phyloP scores from a whole-genome alignment of 306 rosid species.

The Quercus parvula region DNA sequence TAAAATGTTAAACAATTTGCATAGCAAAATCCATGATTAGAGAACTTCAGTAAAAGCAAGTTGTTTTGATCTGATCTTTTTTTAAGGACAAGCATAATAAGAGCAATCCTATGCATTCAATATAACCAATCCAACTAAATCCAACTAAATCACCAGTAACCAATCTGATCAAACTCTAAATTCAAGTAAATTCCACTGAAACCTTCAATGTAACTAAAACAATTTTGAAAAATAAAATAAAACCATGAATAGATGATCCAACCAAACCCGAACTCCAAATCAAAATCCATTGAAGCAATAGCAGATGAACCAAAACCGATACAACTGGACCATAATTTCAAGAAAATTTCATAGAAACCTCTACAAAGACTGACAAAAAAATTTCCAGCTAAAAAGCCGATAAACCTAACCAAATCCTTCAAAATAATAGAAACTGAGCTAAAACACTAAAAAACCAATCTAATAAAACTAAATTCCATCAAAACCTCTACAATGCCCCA shows the following conservation, averaged over 20 bases:
- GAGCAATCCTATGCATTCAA: not conserved
- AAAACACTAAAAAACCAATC: not conserved
- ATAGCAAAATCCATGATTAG: not conserved
- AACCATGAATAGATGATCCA: not conserved
- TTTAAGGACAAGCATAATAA: not conserved
- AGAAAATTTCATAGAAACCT: not conserved
- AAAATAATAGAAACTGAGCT: not conserved
- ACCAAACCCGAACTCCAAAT: not conserved
- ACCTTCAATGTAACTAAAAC: not conserved
- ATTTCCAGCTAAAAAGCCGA: not conserved
- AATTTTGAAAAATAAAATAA: not conserved
- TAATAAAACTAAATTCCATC: not conserved
- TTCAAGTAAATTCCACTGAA: not conserved
- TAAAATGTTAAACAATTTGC: not conserved
- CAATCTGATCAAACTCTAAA: not conserved
- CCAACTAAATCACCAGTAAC: not conserved
- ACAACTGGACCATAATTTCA: not conserved
- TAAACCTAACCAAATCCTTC: not conserved
- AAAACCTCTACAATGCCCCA: not conserved
- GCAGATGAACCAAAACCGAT: not conserved
- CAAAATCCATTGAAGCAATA: not conserved
- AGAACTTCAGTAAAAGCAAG: not conserved
- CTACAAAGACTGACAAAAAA: not conserved
- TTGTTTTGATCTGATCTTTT: not conserved
- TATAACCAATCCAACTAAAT: not conserved